Percentiles rank a stretch among this genome's conserved stretches.
phyloP scores from a whole-genome alignment of 1,284 basidiomycete genomes.

The Melampsora americana region DNA sequence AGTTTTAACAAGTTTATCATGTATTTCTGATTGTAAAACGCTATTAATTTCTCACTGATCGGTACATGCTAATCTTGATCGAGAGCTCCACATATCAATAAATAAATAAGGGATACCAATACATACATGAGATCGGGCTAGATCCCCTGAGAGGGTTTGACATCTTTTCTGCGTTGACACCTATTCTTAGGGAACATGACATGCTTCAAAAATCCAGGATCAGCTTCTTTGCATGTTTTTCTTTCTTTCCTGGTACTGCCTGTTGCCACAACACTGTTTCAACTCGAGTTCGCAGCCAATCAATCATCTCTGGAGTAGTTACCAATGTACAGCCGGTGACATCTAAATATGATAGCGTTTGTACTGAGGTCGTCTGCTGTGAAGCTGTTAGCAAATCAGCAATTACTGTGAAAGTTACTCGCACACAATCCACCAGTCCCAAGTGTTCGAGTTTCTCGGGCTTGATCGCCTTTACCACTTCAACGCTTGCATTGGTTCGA shows the following conservation, averaged over 20 bases:
- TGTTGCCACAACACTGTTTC: neutral
- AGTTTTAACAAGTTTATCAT: no score
- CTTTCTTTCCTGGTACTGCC: neutral
- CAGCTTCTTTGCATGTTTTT: constrained; percentile 4
- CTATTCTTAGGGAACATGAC: no score
- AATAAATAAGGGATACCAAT: no score
- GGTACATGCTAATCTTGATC: no score
- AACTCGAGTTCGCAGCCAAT: constrained; percentile 20
- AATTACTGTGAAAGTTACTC: constrained; percentile 8
- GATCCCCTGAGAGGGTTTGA: no score
- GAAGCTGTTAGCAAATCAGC: neutral
- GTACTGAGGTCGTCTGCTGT: neutral
- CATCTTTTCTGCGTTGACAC: no score
- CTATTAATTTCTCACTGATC: no score
- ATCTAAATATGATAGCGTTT: constrained; percentile 12
- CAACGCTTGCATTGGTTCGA: neutral
- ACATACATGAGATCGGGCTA: no score
- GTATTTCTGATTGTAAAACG: no score
- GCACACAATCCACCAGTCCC: constrained; percentile 15
- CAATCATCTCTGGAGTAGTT: constrained; percentile 26
- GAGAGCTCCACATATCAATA: no score
- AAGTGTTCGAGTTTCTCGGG: constrained; percentile 12
- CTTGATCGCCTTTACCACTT: constrained; percentile 23
- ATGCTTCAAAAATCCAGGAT: constrained; percentile 12
- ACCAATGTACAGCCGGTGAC: constrained; percentile 32